Evolutionary conservation across 495 filamentous ascomycete species (phyloP).

Genomic region (Penicilliopsis zonata): DNA sequence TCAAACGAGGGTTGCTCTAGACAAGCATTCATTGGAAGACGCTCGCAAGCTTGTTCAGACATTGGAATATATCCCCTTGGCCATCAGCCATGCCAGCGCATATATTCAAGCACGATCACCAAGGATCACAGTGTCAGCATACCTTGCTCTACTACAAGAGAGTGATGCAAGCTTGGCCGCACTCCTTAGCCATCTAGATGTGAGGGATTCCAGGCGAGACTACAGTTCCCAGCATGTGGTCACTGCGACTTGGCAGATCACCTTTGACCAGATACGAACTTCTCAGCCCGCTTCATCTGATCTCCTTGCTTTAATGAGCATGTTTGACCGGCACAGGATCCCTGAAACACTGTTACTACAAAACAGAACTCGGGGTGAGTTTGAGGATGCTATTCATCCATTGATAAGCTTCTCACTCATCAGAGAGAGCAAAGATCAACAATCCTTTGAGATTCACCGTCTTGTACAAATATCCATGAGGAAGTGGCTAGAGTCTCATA

Average conservation of each 20-base stretch:
- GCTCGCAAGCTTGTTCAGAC: constrained; percentile 9
- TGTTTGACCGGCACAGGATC: constrained; percentile 31
- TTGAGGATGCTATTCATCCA: constrained; percentile 26
- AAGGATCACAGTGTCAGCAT: constrained; percentile 4
- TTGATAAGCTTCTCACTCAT: constrained; percentile 30
- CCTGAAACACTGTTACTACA: constrained; percentile 11
- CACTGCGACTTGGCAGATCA: constrained; percentile 34
- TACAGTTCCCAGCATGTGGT: constrained; percentile 17
- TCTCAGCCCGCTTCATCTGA: constrained; percentile 15
- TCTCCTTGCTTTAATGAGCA: constrained; percentile 28
- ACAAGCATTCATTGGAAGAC: constrained; percentile 6
- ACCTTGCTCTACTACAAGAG: constrained; percentile 7
- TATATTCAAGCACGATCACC: constrained; percentile 17
- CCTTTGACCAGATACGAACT: constrained; percentile 29
- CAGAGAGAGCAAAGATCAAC: constrained; percentile 4
- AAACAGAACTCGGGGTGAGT: constrained; percentile 4
- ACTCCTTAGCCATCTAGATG: constrained; percentile 7
- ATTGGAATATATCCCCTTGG: constrained; percentile 21
- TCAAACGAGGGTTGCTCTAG: constrained; percentile 4
- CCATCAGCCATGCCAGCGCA: constrained; percentile 18
- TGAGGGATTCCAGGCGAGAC: constrained; percentile 15
- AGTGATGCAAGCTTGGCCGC: constrained; percentile 7
- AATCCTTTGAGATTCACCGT: constrained; percentile 28
- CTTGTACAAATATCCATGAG: constrained; percentile 32
- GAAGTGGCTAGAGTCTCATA: constrained; percentile 24